Percentiles rank a stretch among this genome's conserved stretches.
These are phyloP conservation scores for Gynandropsis gynandra DNA, from an alignment of 345 rosid genomes.

Conservation along the genomic window DNA sequence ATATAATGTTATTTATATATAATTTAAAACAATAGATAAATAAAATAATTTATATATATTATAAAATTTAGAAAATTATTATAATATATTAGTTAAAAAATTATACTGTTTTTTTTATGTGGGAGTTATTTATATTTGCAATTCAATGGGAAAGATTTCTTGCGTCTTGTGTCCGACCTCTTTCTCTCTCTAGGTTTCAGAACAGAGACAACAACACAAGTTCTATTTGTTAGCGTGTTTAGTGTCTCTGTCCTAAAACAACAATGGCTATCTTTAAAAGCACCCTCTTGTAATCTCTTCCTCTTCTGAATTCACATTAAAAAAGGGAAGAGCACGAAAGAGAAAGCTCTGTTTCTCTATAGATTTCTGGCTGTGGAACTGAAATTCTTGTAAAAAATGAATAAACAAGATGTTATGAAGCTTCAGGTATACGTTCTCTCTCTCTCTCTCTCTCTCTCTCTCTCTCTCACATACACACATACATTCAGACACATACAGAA, in stretches of 20 bases:
- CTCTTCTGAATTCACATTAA: neutral
- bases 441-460: neutral
- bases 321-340: slow-evolving; percentile 1
- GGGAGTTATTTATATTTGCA: slow-evolving; percentile 11
- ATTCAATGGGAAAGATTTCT: slow-evolving; percentile 23
- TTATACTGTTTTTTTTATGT: neutral
- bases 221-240: slow-evolving; percentile 28
- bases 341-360: neutral
- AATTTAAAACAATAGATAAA: too few relatives aligned
- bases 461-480: neutral
- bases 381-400: slow-evolving; percentile 36
- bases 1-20: too few relatives aligned
- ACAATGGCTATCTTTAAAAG: slow-evolving; percentile 35
- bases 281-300: slow-evolving; percentile 15
- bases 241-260: slow-evolving; percentile 20
- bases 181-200: slow-evolving; percentile 20
- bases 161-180: slow-evolving; percentile 23
- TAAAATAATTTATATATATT: too few relatives aligned
- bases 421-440: slow-evolving; percentile 49
- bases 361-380: slow-evolving; percentile 11
- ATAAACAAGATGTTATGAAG: slow-evolving; percentile 66
- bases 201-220: slow-evolving; percentile 31
- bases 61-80: neutral
- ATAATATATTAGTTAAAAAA: neutral
- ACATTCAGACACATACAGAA: too few relatives aligned